Conservation (phyloP, 371 early-diverging fungal species). For the Mucor indicus region DNA sequence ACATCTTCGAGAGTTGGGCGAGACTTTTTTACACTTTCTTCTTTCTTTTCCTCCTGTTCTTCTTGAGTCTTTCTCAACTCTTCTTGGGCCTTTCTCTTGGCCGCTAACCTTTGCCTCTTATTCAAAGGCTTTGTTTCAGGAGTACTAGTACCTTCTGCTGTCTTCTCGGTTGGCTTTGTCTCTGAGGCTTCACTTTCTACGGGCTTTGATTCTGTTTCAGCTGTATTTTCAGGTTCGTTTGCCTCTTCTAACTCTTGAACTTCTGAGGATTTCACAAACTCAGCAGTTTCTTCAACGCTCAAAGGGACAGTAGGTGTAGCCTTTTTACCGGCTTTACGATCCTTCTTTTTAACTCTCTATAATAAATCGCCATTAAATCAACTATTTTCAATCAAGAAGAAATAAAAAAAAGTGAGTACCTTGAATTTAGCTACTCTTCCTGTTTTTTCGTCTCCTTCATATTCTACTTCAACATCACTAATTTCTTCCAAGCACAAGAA, state of each 20-base stretch:
- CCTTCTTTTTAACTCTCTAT: constrained; percentile 49
- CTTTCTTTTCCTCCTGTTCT: constrained; percentile 18
- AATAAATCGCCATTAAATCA: too few species aligned
- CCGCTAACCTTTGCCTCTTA: constrained; percentile 26
- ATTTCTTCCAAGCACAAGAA: constrained; percentile 86
- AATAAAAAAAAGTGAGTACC: constrained; percentile 32
- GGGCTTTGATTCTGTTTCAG: constrained; percentile 10
- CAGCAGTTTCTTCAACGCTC: constrained; percentile 34
- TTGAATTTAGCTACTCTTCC: constrained; percentile 72
- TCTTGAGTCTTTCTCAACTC: constrained; percentile 10
- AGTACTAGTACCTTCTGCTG: constrained; percentile 27
- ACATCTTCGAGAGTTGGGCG: constrained; percentile 38
- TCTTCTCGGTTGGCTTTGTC: constrained; percentile 23
- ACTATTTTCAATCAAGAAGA: too few species aligned
- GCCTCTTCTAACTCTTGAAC: neutral
- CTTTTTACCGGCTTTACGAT: constrained; percentile 30
- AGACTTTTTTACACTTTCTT: constrained; percentile 6
- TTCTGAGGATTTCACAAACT: neutral
- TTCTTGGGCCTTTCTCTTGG: constrained; percentile 21
- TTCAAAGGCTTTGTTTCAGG: constrained; percentile 22
- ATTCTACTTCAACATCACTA: constrained; percentile 78
- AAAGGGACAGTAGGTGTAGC: constrained; percentile 51
- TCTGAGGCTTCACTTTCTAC: constrained; percentile 22
- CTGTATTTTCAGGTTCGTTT: neutral
- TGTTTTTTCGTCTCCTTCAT: constrained; percentile 57